Conservation (phyloP, 1,284 basidiomycete species). For the Cystobasidium sp. region DNA sequence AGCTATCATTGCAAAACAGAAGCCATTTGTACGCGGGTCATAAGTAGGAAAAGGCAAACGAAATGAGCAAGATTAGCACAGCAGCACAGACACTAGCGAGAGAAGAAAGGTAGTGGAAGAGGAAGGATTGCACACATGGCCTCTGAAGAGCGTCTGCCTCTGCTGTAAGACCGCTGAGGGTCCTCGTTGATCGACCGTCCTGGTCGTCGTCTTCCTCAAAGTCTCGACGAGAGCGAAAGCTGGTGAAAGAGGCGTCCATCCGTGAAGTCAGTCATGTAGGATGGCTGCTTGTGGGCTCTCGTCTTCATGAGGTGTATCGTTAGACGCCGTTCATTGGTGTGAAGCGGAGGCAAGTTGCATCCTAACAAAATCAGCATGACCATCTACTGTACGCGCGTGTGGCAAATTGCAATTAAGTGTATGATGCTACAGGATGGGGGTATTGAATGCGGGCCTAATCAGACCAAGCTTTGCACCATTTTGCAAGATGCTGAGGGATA, state of each 20-base stretch:
- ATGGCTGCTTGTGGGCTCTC: background rate
- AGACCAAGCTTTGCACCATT: slow-evolving; percentile 50
- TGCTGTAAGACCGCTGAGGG: slow-evolving; percentile 16
- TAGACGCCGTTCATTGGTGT: background rate
- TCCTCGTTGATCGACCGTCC: slow-evolving; percentile 9
- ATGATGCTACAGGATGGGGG: too few relatives aligned
- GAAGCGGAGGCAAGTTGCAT: background rate
- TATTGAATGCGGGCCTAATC: slow-evolving; percentile 14
- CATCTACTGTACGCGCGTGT: background rate
- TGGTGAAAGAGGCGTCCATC: background rate
- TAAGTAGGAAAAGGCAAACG: background rate
- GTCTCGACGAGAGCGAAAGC: background rate
- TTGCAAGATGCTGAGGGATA: slow-evolving; percentile 45
- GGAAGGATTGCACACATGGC: slow-evolving; percentile 1
- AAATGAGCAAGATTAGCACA: background rate
- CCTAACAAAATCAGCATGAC: background rate
- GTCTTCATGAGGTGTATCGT: background rate
- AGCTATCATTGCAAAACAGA: background rate
- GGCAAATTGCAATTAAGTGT: too few relatives aligned
- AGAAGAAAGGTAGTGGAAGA: background rate
- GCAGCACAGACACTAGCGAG: background rate
- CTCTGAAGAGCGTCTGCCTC: slow-evolving; percentile 14
- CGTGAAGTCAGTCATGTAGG: background rate
- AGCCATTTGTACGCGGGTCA: background rate
- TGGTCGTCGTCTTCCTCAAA: slow-evolving; percentile 7